Evolutionary conservation across 129 eudicot genomes (phyloP), one percentile per base, ranked within the genome.

Genomic region (Silybum marianum): DNA sequence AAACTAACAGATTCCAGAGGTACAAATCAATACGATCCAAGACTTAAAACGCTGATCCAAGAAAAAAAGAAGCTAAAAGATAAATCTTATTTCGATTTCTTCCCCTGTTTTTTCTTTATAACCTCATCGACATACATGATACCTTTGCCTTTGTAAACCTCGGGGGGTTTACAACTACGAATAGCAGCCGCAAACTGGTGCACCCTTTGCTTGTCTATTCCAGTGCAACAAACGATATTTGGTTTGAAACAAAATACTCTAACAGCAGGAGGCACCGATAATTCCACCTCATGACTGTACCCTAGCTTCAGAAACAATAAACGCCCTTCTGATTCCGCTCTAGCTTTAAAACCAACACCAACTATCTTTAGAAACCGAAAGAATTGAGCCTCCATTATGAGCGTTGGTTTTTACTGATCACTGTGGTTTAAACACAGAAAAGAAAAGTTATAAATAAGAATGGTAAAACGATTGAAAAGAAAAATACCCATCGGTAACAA

Each of bases 311-410:
- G 12, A 74, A 82, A 86, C 78, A 86, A 73, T 38, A 82, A 77
- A 11, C 89, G 86, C 6, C 89, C 86, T 82, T 82, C 86, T 74
- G 86, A 86, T 74, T 86, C 86, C 0, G 82, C 89, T 74, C 89
- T 82, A 21, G 89, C 89, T 82, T 86, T 86, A 39, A 86, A 86
- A 62, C 89, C 89, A 39, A 86, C 89, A 11, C 89, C 89, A 10
- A 82, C 89, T 26, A 86, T 82, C 81, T 86, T 86, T 34, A 86
- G 84, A 78, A 86, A 82, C 46, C 86, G 78, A 44, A 86, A 86
- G 75, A 86, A 86, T 22, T 78, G 85, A 69, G 89, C 89, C 79
- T 86, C 89, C 89, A 86, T 86, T 78, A 12, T 39, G 10, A 44
- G 51, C 16, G 16, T 44, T 44, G 51, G 51, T 11, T 39, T 40